phyloP scores from a whole-genome alignment of 2,329 filamentous ascomycete genomes.

The Aspergillus tubingensis region DNA sequence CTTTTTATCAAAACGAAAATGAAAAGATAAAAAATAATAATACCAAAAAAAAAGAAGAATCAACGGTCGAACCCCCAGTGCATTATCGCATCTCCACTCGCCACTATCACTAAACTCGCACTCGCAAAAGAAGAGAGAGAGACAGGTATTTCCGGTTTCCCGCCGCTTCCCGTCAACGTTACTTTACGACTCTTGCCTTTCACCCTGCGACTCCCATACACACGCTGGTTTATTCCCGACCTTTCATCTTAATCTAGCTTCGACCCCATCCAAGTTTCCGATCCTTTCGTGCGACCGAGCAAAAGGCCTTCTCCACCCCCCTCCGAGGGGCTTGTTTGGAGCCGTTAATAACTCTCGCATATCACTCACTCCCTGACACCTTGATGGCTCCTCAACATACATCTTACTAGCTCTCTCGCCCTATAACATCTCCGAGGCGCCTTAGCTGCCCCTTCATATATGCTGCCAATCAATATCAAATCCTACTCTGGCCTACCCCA shows the following conservation, averaged over 20 bases:
- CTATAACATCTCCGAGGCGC: not conserved
- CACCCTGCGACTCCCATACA: not conserved
- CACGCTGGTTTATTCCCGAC: slow-evolving; percentile 3
- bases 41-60: not conserved
- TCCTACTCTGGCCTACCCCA: not conserved
- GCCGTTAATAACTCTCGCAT: slow-evolving; percentile 6
- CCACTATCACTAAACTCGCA: not conserved
- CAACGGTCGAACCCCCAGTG: not conserved
- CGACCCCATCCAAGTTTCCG: slow-evolving; percentile 3
- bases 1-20: too few relatives aligned
- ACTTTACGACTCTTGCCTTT: not conserved
- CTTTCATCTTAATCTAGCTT: slow-evolving; percentile 6
- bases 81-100: not conserved
- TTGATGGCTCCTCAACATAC: not conserved
- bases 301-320: not conserved
- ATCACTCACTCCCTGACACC: not conserved
- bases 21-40: too few relatives aligned
- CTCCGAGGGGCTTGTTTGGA: not conserved
- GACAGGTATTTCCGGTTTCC: slow-evolving; percentile 2
- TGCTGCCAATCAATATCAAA: not conserved
- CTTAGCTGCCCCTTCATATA: slow-evolving; percentile 1
- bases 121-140: not conserved
- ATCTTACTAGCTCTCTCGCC: not conserved
- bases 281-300: slow-evolving; percentile 7
- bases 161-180: not conserved